These are phyloP conservation scores for Claviceps sorghi DNA, from an alignment of 2,329 filamentous ascomycete genomes.

Conservation along the genomic window DNA sequence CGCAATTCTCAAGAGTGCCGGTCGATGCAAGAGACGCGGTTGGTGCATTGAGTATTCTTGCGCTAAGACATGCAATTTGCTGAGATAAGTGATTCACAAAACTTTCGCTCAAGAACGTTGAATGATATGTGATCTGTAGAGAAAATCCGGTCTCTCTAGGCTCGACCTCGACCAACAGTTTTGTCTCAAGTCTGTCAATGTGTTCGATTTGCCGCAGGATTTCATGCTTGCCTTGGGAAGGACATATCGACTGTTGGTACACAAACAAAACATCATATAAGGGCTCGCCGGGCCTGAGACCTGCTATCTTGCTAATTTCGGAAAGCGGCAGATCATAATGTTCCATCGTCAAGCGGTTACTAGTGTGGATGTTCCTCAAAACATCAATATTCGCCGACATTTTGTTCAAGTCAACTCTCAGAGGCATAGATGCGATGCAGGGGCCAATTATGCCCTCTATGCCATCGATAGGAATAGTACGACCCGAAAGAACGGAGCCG, in stretches of 20 bases:
- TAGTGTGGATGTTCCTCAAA: conserved; percentile 45
- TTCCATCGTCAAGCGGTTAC: conserved; percentile 50
- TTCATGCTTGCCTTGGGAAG: conserved; percentile 17
- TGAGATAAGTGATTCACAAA: conserved; percentile 42
- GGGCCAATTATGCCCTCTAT: conserved; percentile 68
- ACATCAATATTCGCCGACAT: conserved; percentile 43
- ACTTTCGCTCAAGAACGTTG: conserved; percentile 31
- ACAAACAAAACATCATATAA: conserved; percentile 71
- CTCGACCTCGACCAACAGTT: conserved; percentile 61
- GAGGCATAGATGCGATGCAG: conserved; percentile 61
- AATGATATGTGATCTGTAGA: conserved; percentile 34
- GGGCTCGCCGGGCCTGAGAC: conserved; percentile 35
- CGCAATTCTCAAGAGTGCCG: conserved; percentile 12
- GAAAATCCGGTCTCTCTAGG: conserved; percentile 32
- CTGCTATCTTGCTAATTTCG: conserved; percentile 51
- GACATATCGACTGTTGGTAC: conserved; percentile 60
- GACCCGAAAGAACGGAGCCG: conserved; percentile 69
- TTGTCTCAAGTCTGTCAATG: conserved; percentile 61
- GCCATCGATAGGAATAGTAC: conserved; percentile 53
- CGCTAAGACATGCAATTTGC: conserved; percentile 44
- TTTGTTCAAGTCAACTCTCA: conserved; percentile 45
- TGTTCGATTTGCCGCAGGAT: conserved; percentile 42
- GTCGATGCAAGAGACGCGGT: conserved; percentile 7
- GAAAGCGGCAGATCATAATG: conserved; percentile 49
- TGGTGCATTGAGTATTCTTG: conserved; percentile 16